Evolutionary conservation across 148 eudicot species (phyloP).

Genomic region (Chenopodium formosanum): DNA sequence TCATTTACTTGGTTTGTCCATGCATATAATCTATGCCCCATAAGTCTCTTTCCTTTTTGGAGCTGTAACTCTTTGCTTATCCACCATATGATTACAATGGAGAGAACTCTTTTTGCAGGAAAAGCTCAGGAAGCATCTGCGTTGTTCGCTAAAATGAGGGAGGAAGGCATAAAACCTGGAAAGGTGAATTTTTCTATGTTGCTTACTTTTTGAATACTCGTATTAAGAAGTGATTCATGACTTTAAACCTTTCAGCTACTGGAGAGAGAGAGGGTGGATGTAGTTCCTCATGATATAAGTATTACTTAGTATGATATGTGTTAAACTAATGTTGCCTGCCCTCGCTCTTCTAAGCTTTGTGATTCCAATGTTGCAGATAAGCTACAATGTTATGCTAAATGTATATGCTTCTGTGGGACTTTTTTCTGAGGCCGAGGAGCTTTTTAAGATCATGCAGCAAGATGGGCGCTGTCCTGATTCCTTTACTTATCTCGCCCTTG

Average conservation of each 20-base stretch:
- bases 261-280: neutral
- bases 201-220: neutral
- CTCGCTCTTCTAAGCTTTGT: neutral
- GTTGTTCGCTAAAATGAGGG: constrained; percentile 66
- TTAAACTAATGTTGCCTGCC: neutral
- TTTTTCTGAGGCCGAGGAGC: constrained; percentile 54
- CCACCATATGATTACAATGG: neutral
- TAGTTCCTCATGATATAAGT: too few relatives aligned
- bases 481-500: constrained; percentile 62
- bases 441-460: constrained; percentile 53
- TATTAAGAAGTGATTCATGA: neutral
- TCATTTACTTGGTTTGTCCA: neutral
- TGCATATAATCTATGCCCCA: neutral
- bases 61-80: neutral
- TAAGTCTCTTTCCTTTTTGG: neutral
- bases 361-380: constrained; percentile 48
- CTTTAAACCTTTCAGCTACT: neutral
- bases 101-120: constrained; percentile 43
- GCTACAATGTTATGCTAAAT: constrained; percentile 77
- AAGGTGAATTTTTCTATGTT: constrained; percentile 44
- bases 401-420: constrained; percentile 59
- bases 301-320: too few relatives aligned
- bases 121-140: constrained; percentile 63
- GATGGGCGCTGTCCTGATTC: constrained; percentile 54
- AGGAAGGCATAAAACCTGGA: constrained; percentile 83